Evolutionary conservation across 495 filamentous ascomycete genomes (phyloP), one percentile per base, ranked within the genome.

Genomic region (Penicillium riverlandense): DNA sequence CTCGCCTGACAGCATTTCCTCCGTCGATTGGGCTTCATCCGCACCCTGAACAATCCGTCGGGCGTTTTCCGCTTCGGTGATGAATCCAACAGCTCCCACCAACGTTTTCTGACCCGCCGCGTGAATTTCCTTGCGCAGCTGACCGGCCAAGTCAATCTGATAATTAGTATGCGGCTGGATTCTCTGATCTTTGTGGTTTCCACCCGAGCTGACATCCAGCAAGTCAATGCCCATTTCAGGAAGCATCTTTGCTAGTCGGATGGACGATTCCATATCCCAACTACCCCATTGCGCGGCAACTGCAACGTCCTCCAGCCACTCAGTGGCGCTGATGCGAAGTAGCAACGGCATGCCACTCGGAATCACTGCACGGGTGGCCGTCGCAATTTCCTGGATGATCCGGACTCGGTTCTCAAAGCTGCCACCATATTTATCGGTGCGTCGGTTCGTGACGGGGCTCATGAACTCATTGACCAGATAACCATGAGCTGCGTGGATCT

Each of bases 71-170:
- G 79, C 78, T 41, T 76, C 72, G 8, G 75, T 84, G 53, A 92
- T 82, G 44, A 80, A 58, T 2, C 87, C 87, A 1, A 90, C 85
- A n/a, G 82, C 79, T n/a, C 79, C 82, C 35, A 90, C 76, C 44
- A 89, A 58, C 11, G 69, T 58, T 40, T 58, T 67, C 44, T 78
- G 66, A 1, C 79, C 79, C 11, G 72, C 70, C 29, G 63, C 70
- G 11, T 67, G 67, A 43, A 88, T 65, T 16, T 70, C 76, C 29
- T 71, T 65, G 31, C 82, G 72, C 44, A 88, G 71, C 47, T 65
- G 59, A 1, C 63, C 76, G 1, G 85, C 84, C 30, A 88, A 67
- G 33, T 76, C 72, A 43, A 78, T 61, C 63, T 90, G 86, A 58
- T 80, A 87, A 38, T 71, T 65, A 10, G 76, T 65, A 49, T 74